A percentile compares a stretch with the other conserved stretches of the same genome.
Conservation (phyloP, 2,329 filamentous ascomycete species). For the Diaporthe eres region DNA sequence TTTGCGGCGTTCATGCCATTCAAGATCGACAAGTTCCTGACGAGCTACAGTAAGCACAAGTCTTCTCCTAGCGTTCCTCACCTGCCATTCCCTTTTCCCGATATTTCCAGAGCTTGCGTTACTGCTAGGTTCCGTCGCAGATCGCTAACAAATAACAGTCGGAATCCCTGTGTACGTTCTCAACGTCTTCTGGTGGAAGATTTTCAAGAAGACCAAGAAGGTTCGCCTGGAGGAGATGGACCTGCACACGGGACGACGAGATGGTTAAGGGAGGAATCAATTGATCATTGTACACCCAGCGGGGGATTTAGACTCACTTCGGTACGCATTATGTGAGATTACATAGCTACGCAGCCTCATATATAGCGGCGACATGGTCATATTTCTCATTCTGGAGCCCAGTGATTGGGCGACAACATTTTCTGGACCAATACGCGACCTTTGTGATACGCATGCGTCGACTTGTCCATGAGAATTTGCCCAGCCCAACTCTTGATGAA, state of each 20-base stretch:
- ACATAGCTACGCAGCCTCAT: background rate
- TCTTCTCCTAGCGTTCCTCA: background rate
- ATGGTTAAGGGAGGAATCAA: background rate
- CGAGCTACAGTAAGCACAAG: slow-evolving; percentile 59
- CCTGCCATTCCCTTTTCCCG: background rate
- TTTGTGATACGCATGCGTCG: background rate
- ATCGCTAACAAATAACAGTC: slow-evolving; percentile 38
- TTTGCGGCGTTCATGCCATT: slow-evolving; percentile 54
- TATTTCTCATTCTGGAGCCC: background rate
- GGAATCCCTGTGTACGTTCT: slow-evolving; percentile 61
- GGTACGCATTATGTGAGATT: background rate
- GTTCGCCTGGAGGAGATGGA: slow-evolving; percentile 68
- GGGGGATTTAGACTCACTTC: background rate
- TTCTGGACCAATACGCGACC: background rate
- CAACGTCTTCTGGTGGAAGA: slow-evolving; percentile 76
- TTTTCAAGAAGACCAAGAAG: slow-evolving; percentile 69
- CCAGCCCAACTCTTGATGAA: background rate
- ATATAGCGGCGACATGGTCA: background rate
- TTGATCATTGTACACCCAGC: background rate
- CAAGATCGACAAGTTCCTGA: slow-evolving; percentile 74
- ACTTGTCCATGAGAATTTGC: background rate
- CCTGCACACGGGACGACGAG: slow-evolving; percentile 63
- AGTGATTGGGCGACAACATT: background rate
- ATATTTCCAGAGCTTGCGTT: background rate
- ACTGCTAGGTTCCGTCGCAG: too few relatives aligned